These are phyloP conservation scores for Dichotomopilus funicola DNA, from an alignment of 2,329 filamentous ascomycete genomes.

Conservation along the genomic window DNA sequence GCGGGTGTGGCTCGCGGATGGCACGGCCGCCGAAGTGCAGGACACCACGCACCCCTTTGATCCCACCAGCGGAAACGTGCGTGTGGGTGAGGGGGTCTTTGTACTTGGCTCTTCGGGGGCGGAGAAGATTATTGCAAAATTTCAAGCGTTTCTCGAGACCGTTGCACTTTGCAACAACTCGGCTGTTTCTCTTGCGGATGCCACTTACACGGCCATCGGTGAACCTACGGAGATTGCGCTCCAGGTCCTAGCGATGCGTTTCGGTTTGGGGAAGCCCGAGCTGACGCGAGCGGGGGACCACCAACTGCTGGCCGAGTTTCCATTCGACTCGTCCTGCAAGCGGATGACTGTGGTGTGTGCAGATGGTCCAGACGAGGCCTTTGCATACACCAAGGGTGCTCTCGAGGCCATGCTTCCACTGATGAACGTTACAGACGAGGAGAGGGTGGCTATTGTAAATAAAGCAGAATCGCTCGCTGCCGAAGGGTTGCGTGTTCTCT, in stretches of 20 bases:
- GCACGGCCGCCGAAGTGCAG: slow-evolving; percentile 46
- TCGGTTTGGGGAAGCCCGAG: slow-evolving; percentile 45
- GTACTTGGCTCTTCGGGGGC: slow-evolving; percentile 27
- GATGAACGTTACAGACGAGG: slow-evolving; percentile 40
- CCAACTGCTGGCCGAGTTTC: slow-evolving; percentile 55
- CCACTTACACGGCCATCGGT: slow-evolving; percentile 54
- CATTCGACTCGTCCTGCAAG: slow-evolving; percentile 68
- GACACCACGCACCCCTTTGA: slow-evolving; percentile 54
- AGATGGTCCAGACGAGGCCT: slow-evolving; percentile 30
- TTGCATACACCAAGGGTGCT: slow-evolving; percentile 53
- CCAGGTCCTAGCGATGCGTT: slow-evolving; percentile 66
- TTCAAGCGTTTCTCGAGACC: slow-evolving; percentile 46
- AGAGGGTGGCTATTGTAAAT: slow-evolving; percentile 40
- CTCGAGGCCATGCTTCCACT: slow-evolving; percentile 51
- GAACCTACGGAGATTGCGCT: slow-evolving; percentile 70
- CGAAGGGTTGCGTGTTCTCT: slow-evolving; percentile 62
- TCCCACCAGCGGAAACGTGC: slow-evolving; percentile 49
- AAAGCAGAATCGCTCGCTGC: slow-evolving; percentile 51
- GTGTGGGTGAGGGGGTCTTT: slow-evolving; percentile 12
- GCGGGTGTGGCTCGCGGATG: slow-evolving; percentile 54
- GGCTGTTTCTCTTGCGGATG: slow-evolving; percentile 41
- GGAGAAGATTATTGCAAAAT: slow-evolving; percentile 25
- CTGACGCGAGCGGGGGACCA: slow-evolving; percentile 34
- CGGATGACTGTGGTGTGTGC: slow-evolving; percentile 66
- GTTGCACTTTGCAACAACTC: slow-evolving; percentile 58